Base-by-base conservation (phyloP, 805 yeast genomes). In the Spathaspora passalidarum region DNA sequence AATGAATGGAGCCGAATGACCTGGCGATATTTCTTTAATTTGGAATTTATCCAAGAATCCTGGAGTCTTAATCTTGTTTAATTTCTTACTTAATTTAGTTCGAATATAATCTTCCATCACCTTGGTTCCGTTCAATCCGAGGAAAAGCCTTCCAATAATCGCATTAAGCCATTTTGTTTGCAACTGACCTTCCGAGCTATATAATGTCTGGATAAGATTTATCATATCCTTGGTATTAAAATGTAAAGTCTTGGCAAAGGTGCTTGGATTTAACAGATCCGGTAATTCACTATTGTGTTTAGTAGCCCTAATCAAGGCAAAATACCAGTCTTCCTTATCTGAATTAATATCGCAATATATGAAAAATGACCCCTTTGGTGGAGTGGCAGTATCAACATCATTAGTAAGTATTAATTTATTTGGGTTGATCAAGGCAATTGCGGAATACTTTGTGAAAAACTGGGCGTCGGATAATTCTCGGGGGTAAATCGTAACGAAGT, bases 291-390 rank as follows among this genome's bases (percentile, higher is more conserved):
- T 11, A n/a, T 41, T 45, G 8, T 64, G 64, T 49, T 84, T 86
- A 0, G 92, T 79, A 1, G 95, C 95, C 46, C 84, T 73, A n/a
- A 92, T 73, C 45, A 94, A 69, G 0, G 88, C 82, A 63, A 89
- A 90, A 61, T 92, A 94, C 86, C 97, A 84, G 61, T 92, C 96
- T 63, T 94, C 99, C 57, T 92, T 92, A 40, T 85, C 90, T 46
- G 76, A 76, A 53, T 90, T 88, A 41, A 81, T 76, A 54, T 89
- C 96, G 38, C 84, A 78, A 62, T 89, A 88, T 3, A 92, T 63
- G 61, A 78, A 92, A 55, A 71, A 68, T 3, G 76, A 62, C 2
- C 73, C 74, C 26, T 63, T 63, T 2, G 76, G 75, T 1, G 69
- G 69, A 2, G 51, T 56, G 73, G 82, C 47, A 10, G 6, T 20